Evolutionary conservation across 2,329 filamentous ascomycete species (phyloP), one percentile per base, ranked within the genome.

Genomic region (Diaporthe humulicola): DNA sequence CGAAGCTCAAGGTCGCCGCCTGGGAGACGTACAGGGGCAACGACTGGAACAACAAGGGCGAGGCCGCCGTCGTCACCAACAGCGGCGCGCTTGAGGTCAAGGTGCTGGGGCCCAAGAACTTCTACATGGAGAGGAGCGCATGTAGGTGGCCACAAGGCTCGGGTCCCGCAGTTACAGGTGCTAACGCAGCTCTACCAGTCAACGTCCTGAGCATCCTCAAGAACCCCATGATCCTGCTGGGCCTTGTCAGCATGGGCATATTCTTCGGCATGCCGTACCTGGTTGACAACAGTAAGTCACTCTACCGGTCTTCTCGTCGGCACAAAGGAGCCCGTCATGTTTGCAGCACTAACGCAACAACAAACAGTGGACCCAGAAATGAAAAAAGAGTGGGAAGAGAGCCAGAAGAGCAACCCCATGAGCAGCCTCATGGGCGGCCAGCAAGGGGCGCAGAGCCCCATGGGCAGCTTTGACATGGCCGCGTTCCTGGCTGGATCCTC

Each of bases 191-290:
- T 36, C 57, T 56, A 25, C 60, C 78, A 95, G 93, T 96, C 85
- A 95, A 93, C 25, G 88, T 96, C n/a, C 81, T 98, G 74, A 91
- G 90, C 74, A 92, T 98, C 73, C 88, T 98, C 80, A 97, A 97
- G 87, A 98, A 95, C 82, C 97, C 97, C 4, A 98, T 98, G 95
- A 98, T 98, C 77, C 89, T 99, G 76, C 93, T 99, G 87, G 95
- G 93, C 6, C 85, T 98, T 45, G 92, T 97, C 52, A 95, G 93
- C 76, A 91, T 98, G 87, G 92, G 87, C 7, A 87, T 98, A 78
- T 95, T 98, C 77, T 89, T 98, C 80, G 96, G 96, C 78, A 95
- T 98, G 94, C 97, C 97, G 19, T 97, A 98, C 84, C 84, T 99
- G 73, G 92, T 98, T 87, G 96, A 98, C 70, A 98, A 97, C 82